Base-by-base conservation (phyloP, 2,329 filamentous ascomycete genomes). In the Trichothecium roseum region DNA sequence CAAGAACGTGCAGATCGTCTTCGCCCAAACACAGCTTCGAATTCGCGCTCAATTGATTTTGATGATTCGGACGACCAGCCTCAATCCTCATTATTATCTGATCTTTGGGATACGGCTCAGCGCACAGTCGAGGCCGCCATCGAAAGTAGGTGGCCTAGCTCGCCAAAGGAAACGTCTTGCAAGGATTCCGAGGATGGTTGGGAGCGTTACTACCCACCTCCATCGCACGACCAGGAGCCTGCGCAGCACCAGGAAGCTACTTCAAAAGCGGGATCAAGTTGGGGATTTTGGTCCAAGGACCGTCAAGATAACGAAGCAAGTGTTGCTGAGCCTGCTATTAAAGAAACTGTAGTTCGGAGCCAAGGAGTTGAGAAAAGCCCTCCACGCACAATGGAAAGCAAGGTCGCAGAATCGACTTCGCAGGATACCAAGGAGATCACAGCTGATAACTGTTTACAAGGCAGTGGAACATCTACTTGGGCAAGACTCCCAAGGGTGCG, bases 271-370 rank as follows among this genome's bases (percentile, higher is more conserved):
- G 73, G 72, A 10, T 81, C 82, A 1, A 83, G 79, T 0, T 89
- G 84, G 84, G 83, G 80, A 0, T 88, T 89, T 45, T 89, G 83
- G 83, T 85, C 79, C 12, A 73, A 69, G 31, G 76, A 80, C 44
- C 56, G 64, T 2, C 52, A 60, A 7, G 62, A 57, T 28, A 45
- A 54, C 8, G 47, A 38, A 20, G 33, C 32, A 13, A 60, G 59
- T 33, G 37, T 49, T 9, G 24, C 50, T 3, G 38, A 41, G 3
- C 60, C 50, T 26, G 72, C 66, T 47, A 50, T 54, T 44, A 75
- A 64, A 17, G 63, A 69, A 47, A 58, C 80, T 31, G 76, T 75
- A 4, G 64, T 80, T 34, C 64, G 73, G 42, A 63, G 72, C 24
- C 62, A 78, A 53, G 54, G 68, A 32, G 70, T 76, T 30, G 63